These are phyloP conservation scores for Penicillium decumbens DNA, from an alignment of 2,329 filamentous ascomycete genomes.

Conservation along the genomic window DNA sequence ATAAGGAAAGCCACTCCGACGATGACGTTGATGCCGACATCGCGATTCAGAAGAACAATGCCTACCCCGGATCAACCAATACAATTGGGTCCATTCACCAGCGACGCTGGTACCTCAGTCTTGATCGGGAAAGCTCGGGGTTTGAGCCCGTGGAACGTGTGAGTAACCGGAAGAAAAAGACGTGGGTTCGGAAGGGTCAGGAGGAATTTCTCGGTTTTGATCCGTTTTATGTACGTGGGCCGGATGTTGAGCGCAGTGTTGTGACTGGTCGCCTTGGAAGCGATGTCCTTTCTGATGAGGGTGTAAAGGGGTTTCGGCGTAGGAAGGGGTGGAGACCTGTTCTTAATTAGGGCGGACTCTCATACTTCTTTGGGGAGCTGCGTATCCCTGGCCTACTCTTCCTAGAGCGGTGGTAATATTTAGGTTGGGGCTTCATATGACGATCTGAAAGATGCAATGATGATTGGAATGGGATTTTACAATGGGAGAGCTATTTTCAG, in stretches of 20 bases:
- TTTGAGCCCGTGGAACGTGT: slow-evolving; percentile 38
- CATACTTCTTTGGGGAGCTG: too few relatives aligned
- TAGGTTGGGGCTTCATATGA: too few relatives aligned
- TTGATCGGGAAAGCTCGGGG: slow-evolving; percentile 58
- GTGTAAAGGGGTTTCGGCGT: slow-evolving; percentile 53
- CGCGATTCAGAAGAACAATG: slow-evolving; percentile 56
- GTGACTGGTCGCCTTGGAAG: slow-evolving; percentile 58
- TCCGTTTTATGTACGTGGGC: slow-evolving; percentile 59
- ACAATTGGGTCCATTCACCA: slow-evolving; percentile 64
- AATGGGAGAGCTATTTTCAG: too few relatives aligned
- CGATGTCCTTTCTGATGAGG: slow-evolving; percentile 60
- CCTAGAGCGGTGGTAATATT: too few relatives aligned
- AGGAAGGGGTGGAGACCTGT: slow-evolving; percentile 57
- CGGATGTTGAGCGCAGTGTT: slow-evolving; percentile 60
- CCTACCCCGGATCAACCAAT: slow-evolving; percentile 63
- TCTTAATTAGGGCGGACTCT: slow-evolving; percentile 13
- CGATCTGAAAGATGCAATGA: too few relatives aligned
- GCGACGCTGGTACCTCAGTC: slow-evolving; percentile 60
- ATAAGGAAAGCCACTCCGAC: slow-evolving; percentile 9
- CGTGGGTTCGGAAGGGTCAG: slow-evolving; percentile 28
- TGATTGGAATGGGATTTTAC: too few relatives aligned
- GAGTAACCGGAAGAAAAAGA: slow-evolving; percentile 12
- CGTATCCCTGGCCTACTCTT: too few relatives aligned
- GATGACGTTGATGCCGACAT: slow-evolving; percentile 50
- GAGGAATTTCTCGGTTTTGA: slow-evolving; percentile 42